Evolutionary conservation across 2,329 filamentous ascomycete genomes (phyloP).

Genomic region (Dactylellina haptotyla): DNA sequence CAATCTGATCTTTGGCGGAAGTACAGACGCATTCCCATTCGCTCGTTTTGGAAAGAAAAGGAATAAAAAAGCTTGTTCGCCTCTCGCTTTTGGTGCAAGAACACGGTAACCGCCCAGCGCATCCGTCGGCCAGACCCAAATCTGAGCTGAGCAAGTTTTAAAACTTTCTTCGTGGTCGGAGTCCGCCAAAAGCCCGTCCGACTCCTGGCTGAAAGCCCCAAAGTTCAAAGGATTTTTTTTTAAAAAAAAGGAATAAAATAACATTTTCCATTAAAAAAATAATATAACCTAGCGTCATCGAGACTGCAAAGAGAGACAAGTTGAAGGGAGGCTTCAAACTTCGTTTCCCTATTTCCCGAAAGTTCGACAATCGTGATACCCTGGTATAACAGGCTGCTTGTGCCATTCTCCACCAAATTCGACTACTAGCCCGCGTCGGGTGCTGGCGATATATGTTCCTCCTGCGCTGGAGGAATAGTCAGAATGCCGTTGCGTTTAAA

Average conservation of each 20-base stretch:
- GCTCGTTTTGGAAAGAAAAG: conserved; percentile 30
- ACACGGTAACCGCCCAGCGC: background rate
- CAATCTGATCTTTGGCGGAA: conserved; percentile 10
- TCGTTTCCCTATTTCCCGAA: background rate
- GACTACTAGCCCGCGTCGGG: background rate
- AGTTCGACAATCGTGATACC: background rate
- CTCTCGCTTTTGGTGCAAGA: conserved; percentile 9
- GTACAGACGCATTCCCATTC: conserved; percentile 25
- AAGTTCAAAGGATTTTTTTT: no score
- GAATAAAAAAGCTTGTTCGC: conserved; percentile 35
- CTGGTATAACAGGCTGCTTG: background rate
- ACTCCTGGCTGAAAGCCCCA: no score
- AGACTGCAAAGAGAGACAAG: no score
- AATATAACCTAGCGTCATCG: no score
- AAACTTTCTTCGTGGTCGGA: conserved; percentile 43
- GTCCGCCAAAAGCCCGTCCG: no score
- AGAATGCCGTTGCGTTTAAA: conserved; percentile 50
- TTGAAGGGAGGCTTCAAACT: background rate
- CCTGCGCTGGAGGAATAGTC: conserved; percentile 29
- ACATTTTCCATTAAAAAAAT: no score
- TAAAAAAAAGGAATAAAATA: no score
- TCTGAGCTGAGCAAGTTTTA: conserved; percentile 47
- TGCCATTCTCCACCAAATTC: background rate
- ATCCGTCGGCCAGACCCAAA: conserved; percentile 7
- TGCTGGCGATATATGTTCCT: background rate